Conservation (phyloP, 805 yeast genomes). For the Candida alai region DNA sequence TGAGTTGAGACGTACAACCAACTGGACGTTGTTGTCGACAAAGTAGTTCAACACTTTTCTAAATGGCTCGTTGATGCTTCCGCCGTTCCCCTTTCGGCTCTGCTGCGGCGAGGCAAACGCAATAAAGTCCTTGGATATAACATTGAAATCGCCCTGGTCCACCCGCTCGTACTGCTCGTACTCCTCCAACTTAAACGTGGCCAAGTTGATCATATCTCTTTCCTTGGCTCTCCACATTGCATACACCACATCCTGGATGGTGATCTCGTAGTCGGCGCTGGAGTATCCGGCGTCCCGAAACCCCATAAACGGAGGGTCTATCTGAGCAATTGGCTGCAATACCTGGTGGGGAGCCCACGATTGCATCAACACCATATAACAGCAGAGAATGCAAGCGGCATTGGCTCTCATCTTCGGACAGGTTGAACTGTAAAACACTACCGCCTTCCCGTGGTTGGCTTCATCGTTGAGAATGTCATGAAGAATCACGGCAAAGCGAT, state of each 20-base stretch:
- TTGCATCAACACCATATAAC: slow-evolving; percentile 93
- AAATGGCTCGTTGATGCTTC: slow-evolving; percentile 76
- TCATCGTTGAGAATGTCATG: slow-evolving; percentile 90
- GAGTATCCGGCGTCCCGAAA: slow-evolving; percentile 98
- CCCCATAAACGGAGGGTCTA: slow-evolving; percentile 89
- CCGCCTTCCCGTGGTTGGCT: slow-evolving; percentile 78
- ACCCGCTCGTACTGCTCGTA: slow-evolving; percentile 94
- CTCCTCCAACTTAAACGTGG: slow-evolving; percentile 84
- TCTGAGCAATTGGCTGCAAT: slow-evolving; percentile 87
- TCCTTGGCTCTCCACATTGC: slow-evolving; percentile 98
- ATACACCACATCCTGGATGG: slow-evolving; percentile 92
- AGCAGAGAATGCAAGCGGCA: slow-evolving; percentile 90
- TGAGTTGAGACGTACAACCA: slow-evolving; percentile 90
- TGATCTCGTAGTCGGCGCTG: slow-evolving; percentile 86
- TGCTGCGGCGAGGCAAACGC: slow-evolving; percentile 98
- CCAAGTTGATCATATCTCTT: slow-evolving; percentile 80
- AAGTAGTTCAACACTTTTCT: slow-evolving; percentile 79
- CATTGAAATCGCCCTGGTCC: slow-evolving; percentile 95
- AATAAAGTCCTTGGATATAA: slow-evolving; percentile 85
- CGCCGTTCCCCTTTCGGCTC: slow-evolving; percentile 38
- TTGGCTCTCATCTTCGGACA: slow-evolving; percentile 81
- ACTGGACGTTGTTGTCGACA: slow-evolving; percentile 64
- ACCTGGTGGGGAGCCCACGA: slow-evolving; percentile 99
- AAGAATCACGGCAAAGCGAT: slow-evolving; percentile 90
- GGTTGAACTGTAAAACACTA: slow-evolving; percentile 83